These are phyloP conservation scores for Penicillium sp. DNA, from an alignment of 2,329 filamentous ascomycete genomes.

Conservation along the genomic window DNA sequence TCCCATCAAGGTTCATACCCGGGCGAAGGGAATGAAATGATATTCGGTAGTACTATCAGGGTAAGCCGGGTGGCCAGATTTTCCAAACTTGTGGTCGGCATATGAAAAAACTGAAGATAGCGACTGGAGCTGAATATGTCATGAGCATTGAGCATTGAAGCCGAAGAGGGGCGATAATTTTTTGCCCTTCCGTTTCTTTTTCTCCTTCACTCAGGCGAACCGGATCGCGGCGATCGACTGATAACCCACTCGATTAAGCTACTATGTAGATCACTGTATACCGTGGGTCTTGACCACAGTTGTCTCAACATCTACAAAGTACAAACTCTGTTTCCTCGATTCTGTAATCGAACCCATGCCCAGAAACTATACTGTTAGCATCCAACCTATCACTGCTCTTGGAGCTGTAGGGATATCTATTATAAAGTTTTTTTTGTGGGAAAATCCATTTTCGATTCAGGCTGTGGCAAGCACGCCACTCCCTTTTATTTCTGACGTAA, in stretches of 20 bases:
- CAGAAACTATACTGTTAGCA: neutral
- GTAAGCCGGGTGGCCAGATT: neutral
- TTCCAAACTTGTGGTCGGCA: neutral
- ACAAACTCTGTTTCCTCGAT: neutral
- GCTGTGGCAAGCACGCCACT: conserved; percentile 10
- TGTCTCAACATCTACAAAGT: neutral
- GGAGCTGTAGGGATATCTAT: neutral
- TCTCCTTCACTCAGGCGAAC: neutral
- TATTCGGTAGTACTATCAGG: neutral
- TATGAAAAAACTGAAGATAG: neutral
- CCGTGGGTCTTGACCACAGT: conserved; percentile 1
- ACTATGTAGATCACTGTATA: conserved; percentile 12
- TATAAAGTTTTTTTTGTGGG: neutral
- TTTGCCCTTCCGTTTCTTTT: neutral
- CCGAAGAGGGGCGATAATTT: neutral
- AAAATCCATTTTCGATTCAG: conserved; percentile 6
- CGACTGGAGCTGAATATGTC: too few species aligned
- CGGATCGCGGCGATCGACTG: conserved; percentile 11
- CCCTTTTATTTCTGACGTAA: neutral
- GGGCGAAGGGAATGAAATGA: neutral
- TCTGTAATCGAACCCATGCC: neutral
- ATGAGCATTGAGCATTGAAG: neutral
- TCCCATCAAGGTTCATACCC: neutral
- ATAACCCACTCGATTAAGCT: conserved; percentile 12
- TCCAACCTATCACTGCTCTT: too few species aligned